These are phyloP conservation scores for Oenanthe javanica DNA, from an alignment of 140 eudicot species.

Conservation along the genomic window DNA sequence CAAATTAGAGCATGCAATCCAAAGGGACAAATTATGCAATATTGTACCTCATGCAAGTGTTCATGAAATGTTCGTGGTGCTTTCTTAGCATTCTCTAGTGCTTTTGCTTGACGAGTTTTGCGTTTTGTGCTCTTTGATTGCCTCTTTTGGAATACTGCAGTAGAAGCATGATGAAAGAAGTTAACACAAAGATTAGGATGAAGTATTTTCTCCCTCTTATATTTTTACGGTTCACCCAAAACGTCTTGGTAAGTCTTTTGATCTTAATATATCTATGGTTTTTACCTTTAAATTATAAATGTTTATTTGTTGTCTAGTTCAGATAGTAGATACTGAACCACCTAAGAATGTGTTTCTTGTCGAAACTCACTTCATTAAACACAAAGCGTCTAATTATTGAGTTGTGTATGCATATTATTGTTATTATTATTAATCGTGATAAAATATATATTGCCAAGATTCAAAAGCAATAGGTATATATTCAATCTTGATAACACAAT, in stretches of 20 bases:
- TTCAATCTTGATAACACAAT: not conserved
- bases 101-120: conserved; percentile 92
- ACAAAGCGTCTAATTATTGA: not conserved
- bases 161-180: not conserved
- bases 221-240: not conserved
- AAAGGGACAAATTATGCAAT: not conserved
- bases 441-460: not conserved
- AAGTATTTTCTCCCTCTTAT: not conserved
- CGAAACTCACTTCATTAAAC: not conserved
- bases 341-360: not conserved
- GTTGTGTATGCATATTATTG: too few relatives aligned
- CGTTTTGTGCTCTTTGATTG: conserved; percentile 70
- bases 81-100: conserved; percentile 81
- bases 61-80: conserved; percentile 78
- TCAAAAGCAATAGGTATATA: not conserved
- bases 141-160: conserved; percentile 63
- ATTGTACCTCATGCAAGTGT: conserved; percentile 70
- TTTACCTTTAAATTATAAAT: not conserved
- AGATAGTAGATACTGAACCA: too few relatives aligned
- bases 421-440: too few relatives aligned
- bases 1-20: not conserved
- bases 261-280: not conserved
- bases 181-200: not conserved
- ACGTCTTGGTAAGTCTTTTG: not conserved
- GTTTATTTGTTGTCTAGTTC: too few relatives aligned